These are phyloP conservation scores for Trichoderma sp. DNA, from an alignment of 2,329 filamentous ascomycete species.

Conservation along the genomic window DNA sequence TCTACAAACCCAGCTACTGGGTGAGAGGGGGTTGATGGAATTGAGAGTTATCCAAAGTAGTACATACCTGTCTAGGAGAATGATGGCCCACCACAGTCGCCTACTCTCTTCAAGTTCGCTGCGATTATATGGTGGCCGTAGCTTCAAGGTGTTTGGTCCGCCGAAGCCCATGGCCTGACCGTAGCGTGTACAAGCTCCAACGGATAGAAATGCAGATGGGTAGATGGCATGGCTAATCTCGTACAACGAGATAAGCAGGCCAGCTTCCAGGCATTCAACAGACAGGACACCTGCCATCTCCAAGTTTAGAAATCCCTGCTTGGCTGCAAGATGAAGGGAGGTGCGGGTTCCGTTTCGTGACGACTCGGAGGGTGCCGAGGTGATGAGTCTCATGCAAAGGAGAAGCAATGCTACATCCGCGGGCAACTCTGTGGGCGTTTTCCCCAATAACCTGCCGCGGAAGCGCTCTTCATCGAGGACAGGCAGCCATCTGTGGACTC, in stretches of 20 bases:
- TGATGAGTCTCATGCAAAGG: not conserved
- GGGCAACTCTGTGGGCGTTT: not conserved
- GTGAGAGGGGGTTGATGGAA: not conserved
- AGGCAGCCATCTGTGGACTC: not conserved
- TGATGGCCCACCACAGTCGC: not conserved
- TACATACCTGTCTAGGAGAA: not conserved
- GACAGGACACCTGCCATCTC: not conserved
- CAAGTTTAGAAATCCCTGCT: not conserved
- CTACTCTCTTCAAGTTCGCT: not conserved
- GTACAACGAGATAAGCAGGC: not conserved
- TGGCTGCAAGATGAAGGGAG: not conserved
- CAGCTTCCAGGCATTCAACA: not conserved
- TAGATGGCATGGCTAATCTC: not conserved
- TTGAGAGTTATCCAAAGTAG: no score
- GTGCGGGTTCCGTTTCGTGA: not conserved
- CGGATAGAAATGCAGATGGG: not conserved
- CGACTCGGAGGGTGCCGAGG: not conserved
- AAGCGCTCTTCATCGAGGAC: not conserved
- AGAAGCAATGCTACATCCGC: not conserved
- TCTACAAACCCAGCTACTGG: not conserved
- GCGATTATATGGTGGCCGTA: not conserved
- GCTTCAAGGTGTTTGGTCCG: not conserved
- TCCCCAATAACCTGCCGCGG: not conserved
- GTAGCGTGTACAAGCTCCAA: not conserved
- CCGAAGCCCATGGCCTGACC: not conserved